A percentile compares a stretch with the other conserved stretches of the same genome.
These are phyloP conservation scores for Diaporthe caulivora DNA, from an alignment of 2,329 filamentous ascomycete species.

Conservation along the genomic window DNA sequence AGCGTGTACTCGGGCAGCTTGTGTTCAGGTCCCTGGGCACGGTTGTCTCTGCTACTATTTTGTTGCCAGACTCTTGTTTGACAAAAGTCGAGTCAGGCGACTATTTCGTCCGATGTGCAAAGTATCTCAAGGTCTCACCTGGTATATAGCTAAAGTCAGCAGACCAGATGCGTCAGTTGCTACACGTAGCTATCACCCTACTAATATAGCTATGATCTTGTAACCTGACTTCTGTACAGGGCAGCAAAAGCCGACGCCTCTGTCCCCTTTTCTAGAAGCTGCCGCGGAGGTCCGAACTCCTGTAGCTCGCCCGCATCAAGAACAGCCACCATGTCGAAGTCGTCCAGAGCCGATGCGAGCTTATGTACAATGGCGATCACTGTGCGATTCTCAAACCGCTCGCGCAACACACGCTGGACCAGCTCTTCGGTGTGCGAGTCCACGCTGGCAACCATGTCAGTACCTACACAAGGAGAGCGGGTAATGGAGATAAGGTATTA, in stretches of 20 bases:
- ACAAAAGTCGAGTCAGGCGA: no score
- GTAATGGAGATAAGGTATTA: background rate
- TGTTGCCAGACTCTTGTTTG: background rate
- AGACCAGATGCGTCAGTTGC: no score
- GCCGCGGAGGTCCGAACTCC: conserved; percentile 2
- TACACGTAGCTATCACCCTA: no score
- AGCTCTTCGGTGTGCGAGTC: conserved; percentile 15
- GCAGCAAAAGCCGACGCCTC: conserved; percentile 5
- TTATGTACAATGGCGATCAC: conserved; percentile 17
- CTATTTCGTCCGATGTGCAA: background rate
- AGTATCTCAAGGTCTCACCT: background rate
- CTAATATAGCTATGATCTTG: no score
- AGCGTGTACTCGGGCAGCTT: no score
- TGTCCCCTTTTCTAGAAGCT: background rate
- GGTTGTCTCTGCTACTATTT: background rate
- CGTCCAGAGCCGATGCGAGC: background rate
- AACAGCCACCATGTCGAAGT: conserved; percentile 10
- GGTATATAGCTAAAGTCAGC: background rate
- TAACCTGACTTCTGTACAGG: background rate
- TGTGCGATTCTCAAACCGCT: conserved; percentile 1
- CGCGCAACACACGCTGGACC: conserved; percentile 1
- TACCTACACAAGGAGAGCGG: background rate
- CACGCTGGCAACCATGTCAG: background rate
- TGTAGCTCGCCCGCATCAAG: conserved; percentile 5
- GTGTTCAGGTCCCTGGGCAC: no score